These are phyloP conservation scores for Diaporthe australafricana DNA, from an alignment of 2,329 filamentous ascomycete species.

Conservation along the genomic window DNA sequence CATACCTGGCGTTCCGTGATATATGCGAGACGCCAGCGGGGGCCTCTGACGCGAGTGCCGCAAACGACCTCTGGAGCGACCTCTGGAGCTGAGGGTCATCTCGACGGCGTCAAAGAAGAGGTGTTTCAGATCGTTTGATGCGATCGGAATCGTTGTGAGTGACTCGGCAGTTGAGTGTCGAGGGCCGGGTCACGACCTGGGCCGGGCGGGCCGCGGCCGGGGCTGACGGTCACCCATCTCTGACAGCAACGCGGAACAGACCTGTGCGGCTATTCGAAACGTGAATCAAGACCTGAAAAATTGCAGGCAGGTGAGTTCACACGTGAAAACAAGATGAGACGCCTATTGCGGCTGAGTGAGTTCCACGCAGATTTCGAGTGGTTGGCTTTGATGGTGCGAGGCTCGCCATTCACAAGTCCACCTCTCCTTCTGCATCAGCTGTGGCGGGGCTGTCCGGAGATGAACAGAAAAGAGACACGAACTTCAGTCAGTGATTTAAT, in stretches of 20 bases:
- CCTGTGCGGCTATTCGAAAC: background rate
- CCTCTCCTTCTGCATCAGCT: too few relatives aligned
- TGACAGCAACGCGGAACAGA: background rate
- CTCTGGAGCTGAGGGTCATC: background rate
- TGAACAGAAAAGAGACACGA: background rate
- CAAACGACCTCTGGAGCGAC: background rate
- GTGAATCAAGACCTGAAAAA: background rate
- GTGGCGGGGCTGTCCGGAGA: too few relatives aligned
- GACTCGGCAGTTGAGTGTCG: background rate
- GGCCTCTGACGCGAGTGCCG: background rate
- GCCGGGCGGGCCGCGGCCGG: background rate
- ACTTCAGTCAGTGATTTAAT: background rate
- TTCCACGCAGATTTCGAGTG: background rate
- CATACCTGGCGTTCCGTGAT: background rate
- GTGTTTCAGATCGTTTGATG: constrained; percentile 2
- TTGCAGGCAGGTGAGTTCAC: too few relatives aligned
- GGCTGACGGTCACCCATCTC: background rate
- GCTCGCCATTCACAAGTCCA: too few relatives aligned
- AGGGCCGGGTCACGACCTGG: constrained; percentile 1
- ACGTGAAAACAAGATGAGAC: background rate
- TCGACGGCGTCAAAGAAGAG: background rate
- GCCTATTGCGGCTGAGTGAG: background rate
- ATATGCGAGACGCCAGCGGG: background rate
- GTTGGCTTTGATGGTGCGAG: too few relatives aligned
- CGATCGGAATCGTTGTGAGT: background rate